These are phyloP conservation scores for Eimeria sp. DNA, from an alignment of 169 alveolate genomes.

Conservation along the genomic window DNA sequence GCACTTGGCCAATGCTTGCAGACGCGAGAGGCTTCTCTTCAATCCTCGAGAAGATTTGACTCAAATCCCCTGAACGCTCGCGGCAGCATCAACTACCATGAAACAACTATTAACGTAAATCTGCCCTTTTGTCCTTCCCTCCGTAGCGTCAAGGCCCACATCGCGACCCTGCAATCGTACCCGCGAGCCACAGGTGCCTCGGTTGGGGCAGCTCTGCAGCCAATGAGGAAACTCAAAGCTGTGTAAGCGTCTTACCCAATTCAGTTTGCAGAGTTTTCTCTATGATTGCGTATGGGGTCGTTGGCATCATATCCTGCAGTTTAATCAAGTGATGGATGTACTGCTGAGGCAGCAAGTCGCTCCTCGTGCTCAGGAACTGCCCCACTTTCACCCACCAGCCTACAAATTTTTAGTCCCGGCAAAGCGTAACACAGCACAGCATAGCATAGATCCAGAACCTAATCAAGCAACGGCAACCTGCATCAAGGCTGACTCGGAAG, in stretches of 20 bases:
- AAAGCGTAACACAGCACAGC: not conserved
- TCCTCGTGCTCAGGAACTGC: slow-evolving; percentile 95
- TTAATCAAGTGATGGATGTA: slow-evolving; percentile 92
- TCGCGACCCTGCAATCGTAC: not conserved
- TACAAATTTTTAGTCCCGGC: slow-evolving; percentile 15
- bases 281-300: slow-evolving; percentile 87
- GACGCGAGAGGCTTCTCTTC: slow-evolving; percentile 86
- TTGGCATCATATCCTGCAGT: slow-evolving; percentile 95
- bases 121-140: not conserved
- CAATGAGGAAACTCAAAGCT: not conserved
- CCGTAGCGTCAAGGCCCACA: not conserved
- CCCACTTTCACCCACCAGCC: slow-evolving; percentile 98
- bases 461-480: not conserved
- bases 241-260: slow-evolving; percentile 84
- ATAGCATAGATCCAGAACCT: not conserved
- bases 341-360: slow-evolving; percentile 93
- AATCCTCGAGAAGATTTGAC: slow-evolving; percentile 71
- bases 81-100: not conserved
- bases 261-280: slow-evolving; percentile 90
- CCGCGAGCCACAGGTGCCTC: not conserved
- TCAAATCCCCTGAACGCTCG: slow-evolving; percentile 55
- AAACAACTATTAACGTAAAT: not conserved
- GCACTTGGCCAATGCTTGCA: slow-evolving; percentile 90
- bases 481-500: not conserved
- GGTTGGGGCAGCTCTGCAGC: not conserved